phyloP scores from a whole-genome alignment of 2,329 filamentous ascomycete genomes.

The Peltaster fructicola region DNA sequence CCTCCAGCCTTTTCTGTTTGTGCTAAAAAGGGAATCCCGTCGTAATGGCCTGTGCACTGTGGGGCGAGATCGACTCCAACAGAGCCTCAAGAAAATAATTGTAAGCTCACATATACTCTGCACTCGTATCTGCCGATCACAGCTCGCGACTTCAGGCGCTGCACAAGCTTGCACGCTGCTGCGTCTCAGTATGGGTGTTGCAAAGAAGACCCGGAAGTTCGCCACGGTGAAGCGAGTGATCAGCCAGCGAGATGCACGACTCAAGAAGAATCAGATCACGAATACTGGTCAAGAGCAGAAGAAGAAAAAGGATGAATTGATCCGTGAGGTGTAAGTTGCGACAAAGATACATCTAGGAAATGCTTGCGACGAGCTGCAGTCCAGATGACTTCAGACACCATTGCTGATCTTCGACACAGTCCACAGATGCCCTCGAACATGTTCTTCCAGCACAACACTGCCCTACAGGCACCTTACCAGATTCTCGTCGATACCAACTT shows the following conservation, averaged over 20 bases:
- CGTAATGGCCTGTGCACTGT: no score
- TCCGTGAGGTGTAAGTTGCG: conserved; percentile 48
- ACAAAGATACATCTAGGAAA: neutral
- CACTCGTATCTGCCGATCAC: no score
- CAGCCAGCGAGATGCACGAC: conserved; percentile 57
- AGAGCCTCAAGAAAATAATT: neutral
- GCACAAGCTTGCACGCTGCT: no score
- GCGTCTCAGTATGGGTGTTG: conserved; percentile 67
- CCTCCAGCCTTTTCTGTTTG: no score
- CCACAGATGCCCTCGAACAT: conserved; percentile 33
- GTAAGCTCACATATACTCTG: no score
- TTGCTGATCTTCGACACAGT: conserved; percentile 9
- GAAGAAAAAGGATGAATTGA: conserved; percentile 42
- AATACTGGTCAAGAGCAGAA: conserved; percentile 40
- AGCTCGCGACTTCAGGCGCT: no score
- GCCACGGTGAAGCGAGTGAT: conserved; percentile 70
- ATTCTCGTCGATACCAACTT: conserved; percentile 82
- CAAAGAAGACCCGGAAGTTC: conserved; percentile 87
- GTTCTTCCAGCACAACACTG: conserved; percentile 80
- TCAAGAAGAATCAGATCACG: conserved; percentile 65
- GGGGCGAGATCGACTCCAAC: neutral
- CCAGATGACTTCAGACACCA: conserved; percentile 10
- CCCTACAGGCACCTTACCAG: conserved; percentile 66
- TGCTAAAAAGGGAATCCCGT: no score
- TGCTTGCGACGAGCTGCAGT: neutral